These are phyloP conservation scores for Asparagopsis taxiformis DNA, from an alignment of 31 red algal genomes.

Conservation along the genomic window DNA sequence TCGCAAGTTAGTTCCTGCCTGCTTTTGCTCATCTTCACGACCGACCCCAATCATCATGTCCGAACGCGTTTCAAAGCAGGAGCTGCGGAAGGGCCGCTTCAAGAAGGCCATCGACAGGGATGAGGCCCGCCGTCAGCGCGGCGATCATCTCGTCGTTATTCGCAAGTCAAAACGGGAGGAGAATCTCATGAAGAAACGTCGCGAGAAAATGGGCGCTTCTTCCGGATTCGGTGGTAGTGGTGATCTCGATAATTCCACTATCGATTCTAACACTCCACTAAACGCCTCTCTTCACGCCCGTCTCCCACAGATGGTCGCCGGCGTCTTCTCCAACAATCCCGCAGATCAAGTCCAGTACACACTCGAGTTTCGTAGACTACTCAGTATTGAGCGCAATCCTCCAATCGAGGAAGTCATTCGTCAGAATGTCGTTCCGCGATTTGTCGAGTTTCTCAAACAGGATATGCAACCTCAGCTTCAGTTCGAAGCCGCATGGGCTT, in stretches of 20 bases:
- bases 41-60: too few species aligned
- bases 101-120: constrained; percentile 92
- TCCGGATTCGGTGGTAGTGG: constrained; percentile 5
- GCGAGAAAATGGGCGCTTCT: constrained; percentile 49
- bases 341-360: constrained; percentile 60
- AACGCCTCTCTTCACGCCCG: constrained; percentile 14
- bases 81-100: constrained; percentile 69
- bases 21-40: too few species aligned
- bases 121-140: constrained; percentile 88
- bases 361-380: constrained; percentile 77
- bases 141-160: constrained; percentile 89
- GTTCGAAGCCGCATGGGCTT: constrained; percentile 96
- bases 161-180: constrained; percentile 96
- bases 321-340: constrained; percentile 62
- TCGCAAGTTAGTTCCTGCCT: too few species aligned
- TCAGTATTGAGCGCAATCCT: constrained; percentile 86
- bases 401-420: constrained; percentile 94
- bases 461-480: constrained; percentile 78
- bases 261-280: constrained; percentile 41
- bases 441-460: constrained; percentile 84
- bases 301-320: constrained; percentile 69
- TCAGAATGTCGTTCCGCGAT: constrained; percentile 79
- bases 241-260: constrained; percentile 40
- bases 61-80: constrained; percentile 63
- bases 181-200: constrained; percentile 97